Percentiles rank a stretch among this genome's conserved stretches.
Evolutionary conservation across 2,329 filamentous ascomycete genomes (phyloP).

Genomic region (Lasiodiplodia gonubiensis): DNA sequence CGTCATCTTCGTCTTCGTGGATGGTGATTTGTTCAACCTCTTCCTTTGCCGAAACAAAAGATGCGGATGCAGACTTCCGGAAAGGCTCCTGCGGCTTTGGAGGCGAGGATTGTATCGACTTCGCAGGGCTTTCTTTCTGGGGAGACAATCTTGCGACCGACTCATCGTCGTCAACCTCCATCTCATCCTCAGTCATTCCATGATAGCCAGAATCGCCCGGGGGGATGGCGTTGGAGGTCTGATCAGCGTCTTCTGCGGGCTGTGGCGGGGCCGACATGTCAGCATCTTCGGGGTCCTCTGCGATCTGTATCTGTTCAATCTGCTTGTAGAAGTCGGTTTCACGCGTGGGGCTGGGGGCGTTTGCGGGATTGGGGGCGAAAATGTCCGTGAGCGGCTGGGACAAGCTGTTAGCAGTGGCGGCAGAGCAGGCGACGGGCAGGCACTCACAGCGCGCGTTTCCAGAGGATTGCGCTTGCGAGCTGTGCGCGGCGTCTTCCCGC

Average conservation of each 20-base stretch:
- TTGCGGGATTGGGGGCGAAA: constrained; percentile 51
- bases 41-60: constrained; percentile 57
- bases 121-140: constrained; percentile 32
- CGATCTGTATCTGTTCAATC: constrained; percentile 65
- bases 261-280: constrained; percentile 30
- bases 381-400: constrained; percentile 56
- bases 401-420: constrained; percentile 46
- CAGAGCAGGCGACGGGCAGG: constrained; percentile 57
- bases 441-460: constrained; percentile 68
- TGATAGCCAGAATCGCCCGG: constrained; percentile 71
- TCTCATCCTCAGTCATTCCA: constrained; percentile 65
- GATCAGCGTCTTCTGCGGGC: constrained; percentile 25
- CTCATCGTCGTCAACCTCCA: constrained; percentile 45
- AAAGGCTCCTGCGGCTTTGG: constrained; percentile 13
- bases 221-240: constrained; percentile 7
- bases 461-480: constrained; percentile 63
- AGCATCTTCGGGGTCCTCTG: constrained; percentile 57
- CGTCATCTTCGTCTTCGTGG: constrained; percentile 30
- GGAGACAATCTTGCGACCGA: constrained; percentile 28
- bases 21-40: constrained; percentile 38
- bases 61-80: constrained; percentile 41
- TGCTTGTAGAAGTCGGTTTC: constrained; percentile 58
- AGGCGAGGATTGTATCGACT: constrained; percentile 34
- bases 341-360: constrained; percentile 60
- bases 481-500: constrained; percentile 80